These are phyloP conservation scores for Pseudogymnoascus sp. DNA, from an alignment of 2,329 filamentous ascomycete species.

Conservation along the genomic window DNA sequence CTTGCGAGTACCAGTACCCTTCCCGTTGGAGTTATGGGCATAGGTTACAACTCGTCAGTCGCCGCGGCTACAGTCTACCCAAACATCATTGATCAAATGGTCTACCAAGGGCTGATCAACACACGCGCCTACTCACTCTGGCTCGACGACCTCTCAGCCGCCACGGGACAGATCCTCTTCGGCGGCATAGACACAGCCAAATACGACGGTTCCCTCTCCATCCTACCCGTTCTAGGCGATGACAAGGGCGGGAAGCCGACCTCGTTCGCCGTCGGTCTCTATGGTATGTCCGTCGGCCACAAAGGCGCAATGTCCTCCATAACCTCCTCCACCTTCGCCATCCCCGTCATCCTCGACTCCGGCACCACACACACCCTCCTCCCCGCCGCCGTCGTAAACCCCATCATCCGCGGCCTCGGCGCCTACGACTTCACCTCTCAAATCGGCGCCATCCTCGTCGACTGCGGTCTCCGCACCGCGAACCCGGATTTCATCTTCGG, in stretches of 20 bases:
- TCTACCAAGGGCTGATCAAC: constrained; percentile 54
- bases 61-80: constrained; percentile 36
- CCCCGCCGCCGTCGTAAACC: constrained; percentile 51
- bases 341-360: constrained; percentile 63
- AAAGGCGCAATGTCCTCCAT: constrained; percentile 41
- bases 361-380: constrained; percentile 69
- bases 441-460: constrained; percentile 35
- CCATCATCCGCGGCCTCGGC: constrained; percentile 51
- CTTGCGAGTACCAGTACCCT: constrained; percentile 26
- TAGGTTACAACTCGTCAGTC: constrained; percentile 33
- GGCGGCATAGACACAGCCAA: constrained; percentile 75
- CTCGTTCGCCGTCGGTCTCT: constrained; percentile 38
- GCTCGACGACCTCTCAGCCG: constrained; percentile 50
- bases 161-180: constrained; percentile 67
- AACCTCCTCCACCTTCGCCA: constrained; percentile 24
- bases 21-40: constrained; percentile 34
- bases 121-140: constrained; percentile 64
- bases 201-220: constrained; percentile 57
- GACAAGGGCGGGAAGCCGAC: constrained; percentile 39
- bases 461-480: constrained; percentile 38
- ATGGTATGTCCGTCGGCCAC: constrained; percentile 35
- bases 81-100: constrained; percentile 60
- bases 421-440: constrained; percentile 40
- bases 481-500: constrained; percentile 37
- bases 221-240: constrained; percentile 46